phyloP scores from a whole-genome alignment of 2,329 filamentous ascomycete genomes.

The Diaporthe amygdali region DNA sequence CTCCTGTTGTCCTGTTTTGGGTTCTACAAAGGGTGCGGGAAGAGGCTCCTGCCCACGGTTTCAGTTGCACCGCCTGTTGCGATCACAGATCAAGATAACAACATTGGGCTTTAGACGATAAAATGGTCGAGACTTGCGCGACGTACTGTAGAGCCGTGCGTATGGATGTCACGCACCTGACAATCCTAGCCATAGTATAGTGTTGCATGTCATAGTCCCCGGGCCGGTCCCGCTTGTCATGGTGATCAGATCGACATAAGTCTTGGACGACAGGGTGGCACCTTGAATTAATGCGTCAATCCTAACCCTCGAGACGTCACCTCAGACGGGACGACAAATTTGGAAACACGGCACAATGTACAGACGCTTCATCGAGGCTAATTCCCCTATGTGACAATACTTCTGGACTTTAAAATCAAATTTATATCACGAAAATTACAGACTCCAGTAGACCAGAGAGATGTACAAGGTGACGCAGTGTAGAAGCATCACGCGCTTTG shows the following conservation, averaged over 20 bases:
- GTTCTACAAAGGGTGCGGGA: too few species aligned
- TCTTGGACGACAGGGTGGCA: neutral
- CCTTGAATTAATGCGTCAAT: neutral
- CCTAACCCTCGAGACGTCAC: slow-evolving; percentile 16
- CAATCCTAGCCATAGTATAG: neutral
- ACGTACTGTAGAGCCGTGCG: neutral
- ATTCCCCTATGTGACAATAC: neutral
- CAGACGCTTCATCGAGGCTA: neutral
- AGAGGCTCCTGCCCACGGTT: neutral
- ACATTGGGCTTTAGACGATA: neutral
- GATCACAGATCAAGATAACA: neutral
- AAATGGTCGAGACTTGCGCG: neutral
- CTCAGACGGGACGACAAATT: slow-evolving; percentile 13
- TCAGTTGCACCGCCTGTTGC: neutral
- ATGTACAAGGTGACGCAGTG: too few species aligned
- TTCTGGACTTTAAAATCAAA: neutral
- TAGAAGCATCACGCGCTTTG: too few species aligned
- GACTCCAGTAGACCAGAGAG: neutral
- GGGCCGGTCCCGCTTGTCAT: neutral
- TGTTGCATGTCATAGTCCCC: neutral
- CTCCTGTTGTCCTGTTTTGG: too few species aligned
- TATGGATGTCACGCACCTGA: neutral
- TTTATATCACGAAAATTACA: neutral
- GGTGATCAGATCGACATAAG: slow-evolving; percentile 1
- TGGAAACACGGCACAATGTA: neutral